Base-by-base conservation (phyloP, 2,329 filamentous ascomycete genomes). In the Beauveria asiatica region DNA sequence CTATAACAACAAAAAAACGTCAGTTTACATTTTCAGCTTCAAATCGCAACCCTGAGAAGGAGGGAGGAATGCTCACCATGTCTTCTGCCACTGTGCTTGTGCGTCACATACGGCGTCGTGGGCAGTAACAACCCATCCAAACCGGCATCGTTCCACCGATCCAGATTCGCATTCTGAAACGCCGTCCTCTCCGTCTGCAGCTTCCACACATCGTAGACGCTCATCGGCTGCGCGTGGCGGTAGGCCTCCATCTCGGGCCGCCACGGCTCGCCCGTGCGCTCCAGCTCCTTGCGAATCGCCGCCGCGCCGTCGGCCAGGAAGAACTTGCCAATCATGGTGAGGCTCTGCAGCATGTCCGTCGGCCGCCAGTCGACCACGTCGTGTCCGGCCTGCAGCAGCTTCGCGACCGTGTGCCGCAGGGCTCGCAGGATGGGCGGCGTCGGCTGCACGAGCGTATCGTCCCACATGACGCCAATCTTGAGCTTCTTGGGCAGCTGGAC, bases 51-150 rank as follows among this genome's bases (percentile, higher is more conserved):
- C n/a, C n/a, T n/a, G n/a, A n/a, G n/a, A n/a, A n/a, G n/a, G n/a
- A n/a, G n/a, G n/a, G n/a, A n/a, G n/a, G n/a, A n/a, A 25, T 10
- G 10, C 60, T 42, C 45, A 61, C 60, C 57, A 13, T 62, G 56
- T n/a, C 21, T 39, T 1, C 45, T 52, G 21, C 56, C 51, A 16
- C 76, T 73, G 42, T 80, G 75, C 65, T 70, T 74, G 45, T 79
- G 77, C 1, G 69, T 69, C 5, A 76, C 76, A 50, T 76, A 80
- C 0, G 78, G 75, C 37, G 75, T 78, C 0, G 76, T 79, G 0
- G 86, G 85, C 55, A 81, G 83, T 1, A 89, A 69, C 9, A 89
- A 77, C 1, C 83, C 83, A 67, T 89, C 87, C 8, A 87, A 78
- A 1, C 75, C 76, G 0, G 74, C 74, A 51, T 67, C 68, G 39